Evolutionary conservation across 345 rosid species (phyloP), one percentile per base, ranked within the genome.

Genomic region (Moricandia moricandioides): DNA sequence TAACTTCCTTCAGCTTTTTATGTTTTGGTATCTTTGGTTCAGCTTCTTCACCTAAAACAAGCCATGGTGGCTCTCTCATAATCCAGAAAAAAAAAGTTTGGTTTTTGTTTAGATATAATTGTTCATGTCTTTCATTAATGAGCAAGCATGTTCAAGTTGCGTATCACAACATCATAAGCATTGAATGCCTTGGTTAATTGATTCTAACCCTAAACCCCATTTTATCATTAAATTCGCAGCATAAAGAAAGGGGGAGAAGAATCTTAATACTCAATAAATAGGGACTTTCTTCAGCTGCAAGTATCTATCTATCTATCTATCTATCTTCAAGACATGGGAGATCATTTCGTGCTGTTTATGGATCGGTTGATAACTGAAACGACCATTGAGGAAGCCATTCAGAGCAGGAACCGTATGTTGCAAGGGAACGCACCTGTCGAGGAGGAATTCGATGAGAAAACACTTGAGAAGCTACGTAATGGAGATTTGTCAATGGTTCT

Each of bases 271-370:
- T 7, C 12, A n/a, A 10, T 31, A 21, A 39, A 55, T 49, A 49
- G 10, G 16, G 17, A 35, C 4, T 65, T 45, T 49, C 72, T 71
- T 71, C 56, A 65, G 77, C 68, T 65, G 57, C 76, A 71, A 21
- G 24, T 21, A 21, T 21, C 1, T 21, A 21, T 21, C 24, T 21
- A n/a, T n/a, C n/a, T 21, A 21, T 21, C 1, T 21, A 21, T 21
- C 1, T 21, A 21, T 21, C 24, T 21, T 21, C 24, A 21, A 65
- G 77, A 65, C 52, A 93, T 91, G 99, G 97, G 97, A 55, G 97
- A 95, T 83, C 99, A 95, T 83, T 92, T 95, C 65, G 99, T 95
- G 63, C 71, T 95, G 79, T 80, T 89, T 67, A 93, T 95, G 78
- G 97, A 92, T 74, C 89, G 96, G 18, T 78, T 95, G 83, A 80